phyloP scores from a whole-genome alignment of 2,329 filamentous ascomycete genomes.

The Esteya vermicola region DNA sequence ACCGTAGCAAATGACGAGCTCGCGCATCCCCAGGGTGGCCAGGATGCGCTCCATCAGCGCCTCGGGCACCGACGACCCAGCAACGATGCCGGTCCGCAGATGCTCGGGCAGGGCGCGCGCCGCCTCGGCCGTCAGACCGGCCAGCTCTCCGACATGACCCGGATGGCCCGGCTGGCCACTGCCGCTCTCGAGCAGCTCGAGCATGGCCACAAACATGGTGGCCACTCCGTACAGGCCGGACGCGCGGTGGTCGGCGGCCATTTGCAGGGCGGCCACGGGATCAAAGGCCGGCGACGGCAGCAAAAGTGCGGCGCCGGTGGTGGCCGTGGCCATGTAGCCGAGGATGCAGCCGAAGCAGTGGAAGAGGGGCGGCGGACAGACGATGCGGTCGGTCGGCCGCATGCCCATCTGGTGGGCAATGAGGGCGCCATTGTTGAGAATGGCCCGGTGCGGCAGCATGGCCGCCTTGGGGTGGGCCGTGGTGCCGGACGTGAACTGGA shows the following conservation, averaged over 20 bases:
- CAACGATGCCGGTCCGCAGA: constrained; percentile 80
- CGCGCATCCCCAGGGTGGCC: constrained; percentile 56
- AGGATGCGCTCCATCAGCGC: constrained; percentile 69
- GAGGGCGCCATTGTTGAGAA: constrained; percentile 80
- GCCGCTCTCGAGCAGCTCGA: constrained; percentile 54
- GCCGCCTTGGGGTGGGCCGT: constrained; percentile 85
- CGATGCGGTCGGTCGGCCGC: constrained; percentile 57
- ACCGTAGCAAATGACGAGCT: constrained; percentile 88
- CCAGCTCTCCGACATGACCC: too few species aligned
- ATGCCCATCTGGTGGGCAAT: constrained; percentile 81
- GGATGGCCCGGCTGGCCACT: constrained; percentile 14
- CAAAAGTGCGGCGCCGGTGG: constrained; percentile 62
- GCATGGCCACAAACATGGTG: constrained; percentile 85
- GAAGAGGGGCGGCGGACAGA: constrained; percentile 77
- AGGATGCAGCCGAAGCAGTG: constrained; percentile 84
- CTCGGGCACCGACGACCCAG: constrained; percentile 72
- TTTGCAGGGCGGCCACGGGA: constrained; percentile 52
- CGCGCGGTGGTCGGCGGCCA: constrained; percentile 36
- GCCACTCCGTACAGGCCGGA: constrained; percentile 73
- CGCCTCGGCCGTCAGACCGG: constrained; percentile 6
- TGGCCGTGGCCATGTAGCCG: constrained; percentile 92
- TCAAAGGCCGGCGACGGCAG: constrained; percentile 84
- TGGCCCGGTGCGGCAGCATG: constrained; percentile 70
- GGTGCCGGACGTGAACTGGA: constrained; percentile 95
- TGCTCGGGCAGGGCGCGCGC: constrained; percentile 16